Conservation (phyloP, 2,329 filamentous ascomycete species). For the Nemania diffusa region DNA sequence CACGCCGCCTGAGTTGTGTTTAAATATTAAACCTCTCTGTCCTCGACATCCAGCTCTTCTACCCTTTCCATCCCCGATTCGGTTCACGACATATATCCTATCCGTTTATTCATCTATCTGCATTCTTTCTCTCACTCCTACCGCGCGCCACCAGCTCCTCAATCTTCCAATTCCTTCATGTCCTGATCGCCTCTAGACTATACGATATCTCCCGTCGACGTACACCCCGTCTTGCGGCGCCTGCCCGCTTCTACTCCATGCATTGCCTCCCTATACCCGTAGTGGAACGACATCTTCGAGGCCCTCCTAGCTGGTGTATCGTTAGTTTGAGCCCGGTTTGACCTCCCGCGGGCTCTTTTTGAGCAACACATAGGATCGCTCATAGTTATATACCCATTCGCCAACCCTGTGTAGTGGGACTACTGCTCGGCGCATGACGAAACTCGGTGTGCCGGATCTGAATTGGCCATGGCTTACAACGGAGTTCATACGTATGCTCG, state of each 20-base stretch:
- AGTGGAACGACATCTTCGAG: conserved; percentile 33
- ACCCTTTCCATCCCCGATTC: conserved; percentile 16
- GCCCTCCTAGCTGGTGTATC: conserved; percentile 27
- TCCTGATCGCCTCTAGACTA: conserved; percentile 18
- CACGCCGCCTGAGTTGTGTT: conserved; percentile 23
- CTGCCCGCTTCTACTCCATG: conserved; percentile 33
- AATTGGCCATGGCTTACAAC: conserved; percentile 33
- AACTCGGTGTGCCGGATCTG: conserved; percentile 9
- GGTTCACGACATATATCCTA: not conserved
- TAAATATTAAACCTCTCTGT: conserved; percentile 31
- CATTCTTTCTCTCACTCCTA: not conserved
- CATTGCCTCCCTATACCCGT: conserved; percentile 30
- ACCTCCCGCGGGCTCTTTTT: conserved; percentile 23
- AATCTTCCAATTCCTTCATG: not conserved
- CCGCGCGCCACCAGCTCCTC: conserved; percentile 17
- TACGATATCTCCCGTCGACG: conserved; percentile 9
- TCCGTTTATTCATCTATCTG: not conserved
- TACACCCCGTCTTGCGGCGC: conserved; percentile 23
- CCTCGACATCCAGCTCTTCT: conserved; percentile 15
- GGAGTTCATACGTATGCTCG: conserved; percentile 30
- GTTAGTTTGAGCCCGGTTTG: conserved; percentile 11
- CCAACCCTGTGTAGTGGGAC: conserved; percentile 10
- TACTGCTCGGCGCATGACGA: conserved; percentile 19
- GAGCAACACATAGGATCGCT: conserved; percentile 7
- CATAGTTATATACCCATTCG: not conserved